phyloP scores from a whole-genome alignment of 208 protist genomes.

The Porcisia hertigi region DNA sequence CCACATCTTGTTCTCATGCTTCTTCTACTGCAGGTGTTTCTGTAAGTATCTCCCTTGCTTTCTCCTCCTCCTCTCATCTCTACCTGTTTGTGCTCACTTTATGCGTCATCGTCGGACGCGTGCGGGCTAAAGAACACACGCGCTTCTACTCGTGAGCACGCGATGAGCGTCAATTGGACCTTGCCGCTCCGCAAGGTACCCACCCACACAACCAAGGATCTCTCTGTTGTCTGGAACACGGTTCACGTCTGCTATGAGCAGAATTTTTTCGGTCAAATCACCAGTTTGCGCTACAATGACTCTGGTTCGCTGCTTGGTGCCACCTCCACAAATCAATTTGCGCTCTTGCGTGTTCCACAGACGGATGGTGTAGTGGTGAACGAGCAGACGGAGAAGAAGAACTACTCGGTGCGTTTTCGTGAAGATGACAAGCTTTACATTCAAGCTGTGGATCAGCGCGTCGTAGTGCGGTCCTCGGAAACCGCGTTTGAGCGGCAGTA shows the following conservation, averaged over 20 bases:
- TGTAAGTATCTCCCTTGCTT: not conserved
- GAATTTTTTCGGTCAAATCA: conserved; percentile 83
- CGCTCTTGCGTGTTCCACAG: conserved; percentile 79
- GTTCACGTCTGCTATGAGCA: conserved; percentile 84
- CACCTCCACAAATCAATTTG: conserved; percentile 79
- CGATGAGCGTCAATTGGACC: conserved; percentile 57
- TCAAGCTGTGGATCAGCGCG: conserved; percentile 76
- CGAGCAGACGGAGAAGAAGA: conserved; percentile 76
- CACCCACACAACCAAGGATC: conserved; percentile 44
- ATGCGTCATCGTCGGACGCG: not conserved
- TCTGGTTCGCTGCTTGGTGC: conserved; percentile 60
- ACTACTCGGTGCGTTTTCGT: conserved; percentile 75
- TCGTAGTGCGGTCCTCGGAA: conserved; percentile 74
- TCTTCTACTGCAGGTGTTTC: not conserved
- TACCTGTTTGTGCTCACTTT: not conserved
- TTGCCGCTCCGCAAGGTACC: conserved; percentile 73
- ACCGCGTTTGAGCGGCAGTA: conserved; percentile 86
- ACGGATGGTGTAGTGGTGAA: conserved; percentile 77
- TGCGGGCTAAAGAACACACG: not conserved
- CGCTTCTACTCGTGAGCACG: not conserved
- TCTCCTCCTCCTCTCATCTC: not conserved
- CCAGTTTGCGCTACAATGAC: conserved; percentile 62
- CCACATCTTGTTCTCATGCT: not conserved
- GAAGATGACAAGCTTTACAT: conserved; percentile 84
- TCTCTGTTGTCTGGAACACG: conserved; percentile 75